These are phyloP conservation scores for Eucalyptus pauciflora DNA, from an alignment of 345 rosid species.

Conservation along the genomic window DNA sequence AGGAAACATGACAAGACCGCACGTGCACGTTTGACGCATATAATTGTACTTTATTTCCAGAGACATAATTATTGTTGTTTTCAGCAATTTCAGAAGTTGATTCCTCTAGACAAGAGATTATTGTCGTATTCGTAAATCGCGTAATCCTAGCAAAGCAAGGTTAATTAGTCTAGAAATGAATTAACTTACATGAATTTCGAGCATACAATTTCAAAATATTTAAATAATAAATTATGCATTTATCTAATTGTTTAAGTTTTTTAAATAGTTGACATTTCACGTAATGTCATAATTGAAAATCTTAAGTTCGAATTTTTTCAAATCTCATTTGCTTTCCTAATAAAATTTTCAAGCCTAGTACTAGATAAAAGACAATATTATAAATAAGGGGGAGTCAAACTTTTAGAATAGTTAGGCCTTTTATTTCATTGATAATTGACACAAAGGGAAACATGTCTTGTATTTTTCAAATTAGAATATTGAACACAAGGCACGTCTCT, in stretches of 20 bases:
- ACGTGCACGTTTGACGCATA: neutral
- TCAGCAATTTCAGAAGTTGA: neutral
- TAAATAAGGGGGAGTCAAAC: too few relatives aligned
- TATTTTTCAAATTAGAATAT: neutral
- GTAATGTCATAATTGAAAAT: fast-evolving
- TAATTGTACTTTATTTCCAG: neutral
- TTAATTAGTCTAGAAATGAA: neutral
- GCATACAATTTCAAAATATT: neutral
- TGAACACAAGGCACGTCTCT: neutral
- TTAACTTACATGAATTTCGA: neutral
- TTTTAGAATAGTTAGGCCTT: too few relatives aligned
- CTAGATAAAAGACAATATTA: too few relatives aligned
- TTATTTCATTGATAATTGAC: neutral
- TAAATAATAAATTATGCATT: too few relatives aligned
- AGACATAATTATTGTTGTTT: neutral
- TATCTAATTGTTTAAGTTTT: too few relatives aligned
- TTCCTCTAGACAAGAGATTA: neutral
- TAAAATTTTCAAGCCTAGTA: too few relatives aligned
- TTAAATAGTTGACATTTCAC: too few relatives aligned
- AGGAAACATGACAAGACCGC: neutral
- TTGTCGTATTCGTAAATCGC: neutral
- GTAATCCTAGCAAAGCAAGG: neutral
- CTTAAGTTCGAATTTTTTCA: fast-evolving
- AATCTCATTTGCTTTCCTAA: too few relatives aligned
- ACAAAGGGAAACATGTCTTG: neutral